phyloP scores from a whole-genome alignment of 2,329 filamentous ascomycete species.

The Didymosphaeria variabile region DNA sequence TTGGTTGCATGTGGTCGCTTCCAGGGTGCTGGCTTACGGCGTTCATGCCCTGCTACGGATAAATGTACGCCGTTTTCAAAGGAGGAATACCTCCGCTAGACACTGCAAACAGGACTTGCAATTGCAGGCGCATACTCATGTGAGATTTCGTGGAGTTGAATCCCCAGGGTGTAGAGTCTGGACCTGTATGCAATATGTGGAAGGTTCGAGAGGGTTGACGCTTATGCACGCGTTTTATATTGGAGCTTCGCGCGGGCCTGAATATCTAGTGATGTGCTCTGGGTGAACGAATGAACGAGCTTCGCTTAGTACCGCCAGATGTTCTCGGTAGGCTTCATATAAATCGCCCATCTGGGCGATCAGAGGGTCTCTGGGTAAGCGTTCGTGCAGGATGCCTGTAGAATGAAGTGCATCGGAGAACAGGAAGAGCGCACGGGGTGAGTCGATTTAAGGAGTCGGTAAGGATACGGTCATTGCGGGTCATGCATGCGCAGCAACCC shows the following conservation, averaged over 20 bases:
- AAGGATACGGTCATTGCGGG: too few relatives aligned
- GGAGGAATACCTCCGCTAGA: background rate
- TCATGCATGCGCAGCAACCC: too few relatives aligned
- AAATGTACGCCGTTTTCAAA: constrained; percentile 9
- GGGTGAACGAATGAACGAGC: background rate
- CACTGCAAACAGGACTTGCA: background rate
- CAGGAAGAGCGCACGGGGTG: background rate
- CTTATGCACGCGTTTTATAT: background rate
- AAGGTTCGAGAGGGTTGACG: background rate
- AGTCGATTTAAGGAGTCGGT: background rate
- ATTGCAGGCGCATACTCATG: background rate
- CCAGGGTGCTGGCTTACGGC: background rate
- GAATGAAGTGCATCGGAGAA: background rate
- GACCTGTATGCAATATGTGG: background rate
- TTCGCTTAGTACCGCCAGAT: background rate
- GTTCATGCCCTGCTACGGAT: constrained; percentile 10
- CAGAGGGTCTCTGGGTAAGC: background rate
- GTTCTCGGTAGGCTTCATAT: constrained; percentile 15
- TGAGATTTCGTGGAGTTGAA: background rate
- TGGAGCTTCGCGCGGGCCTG: background rate
- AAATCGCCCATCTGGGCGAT: constrained; percentile 13
- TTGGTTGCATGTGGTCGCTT: background rate
- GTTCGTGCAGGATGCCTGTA: background rate
- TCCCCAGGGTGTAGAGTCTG: background rate
- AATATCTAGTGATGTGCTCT: background rate